These are phyloP conservation scores for Apiotrichum laibachii DNA, from an alignment of 1,284 basidiomycete genomes.

Conservation along the genomic window DNA sequence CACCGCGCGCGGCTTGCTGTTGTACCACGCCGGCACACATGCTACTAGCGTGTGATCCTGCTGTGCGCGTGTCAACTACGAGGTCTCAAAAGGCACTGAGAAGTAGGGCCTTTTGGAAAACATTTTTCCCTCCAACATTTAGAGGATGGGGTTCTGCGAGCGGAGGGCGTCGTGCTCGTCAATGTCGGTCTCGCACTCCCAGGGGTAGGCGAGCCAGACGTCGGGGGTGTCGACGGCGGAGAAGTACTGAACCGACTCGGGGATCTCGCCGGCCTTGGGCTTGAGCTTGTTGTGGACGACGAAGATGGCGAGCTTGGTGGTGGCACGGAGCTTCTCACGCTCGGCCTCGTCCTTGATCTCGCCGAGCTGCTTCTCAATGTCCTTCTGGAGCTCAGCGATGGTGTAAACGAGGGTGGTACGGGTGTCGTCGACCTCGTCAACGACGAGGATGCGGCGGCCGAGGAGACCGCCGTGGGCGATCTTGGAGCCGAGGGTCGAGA, in stretches of 20 bases:
- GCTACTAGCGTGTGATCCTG: background rate
- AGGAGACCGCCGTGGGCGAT: constrained; percentile 58
- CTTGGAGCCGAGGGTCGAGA: constrained; percentile 53
- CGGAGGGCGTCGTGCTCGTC: constrained; percentile 44
- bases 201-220: constrained; percentile 53
- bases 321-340: constrained; percentile 61
- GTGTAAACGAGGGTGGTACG: constrained; percentile 87
- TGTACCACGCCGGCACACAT: background rate
- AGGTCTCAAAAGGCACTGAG: background rate
- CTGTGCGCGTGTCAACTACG: background rate
- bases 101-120: background rate
- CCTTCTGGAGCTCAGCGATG: constrained; percentile 76
- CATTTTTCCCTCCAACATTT: background rate
- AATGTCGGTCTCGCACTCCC: constrained; percentile 49
- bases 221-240: constrained; percentile 51
- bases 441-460: constrained; percentile 74
- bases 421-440: constrained; percentile 93
- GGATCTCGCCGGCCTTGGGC: constrained; percentile 71
- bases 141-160: constrained; percentile 32
- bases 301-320: constrained; percentile 80
- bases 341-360: constrained; percentile 63
- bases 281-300: constrained; percentile 95
- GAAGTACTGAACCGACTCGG: constrained; percentile 53
- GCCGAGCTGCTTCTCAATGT: constrained; percentile 71
- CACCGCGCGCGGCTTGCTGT: background rate